These are phyloP conservation scores for Rosa lucieae DNA, from an alignment of 306 rosid species.

Conservation along the genomic window DNA sequence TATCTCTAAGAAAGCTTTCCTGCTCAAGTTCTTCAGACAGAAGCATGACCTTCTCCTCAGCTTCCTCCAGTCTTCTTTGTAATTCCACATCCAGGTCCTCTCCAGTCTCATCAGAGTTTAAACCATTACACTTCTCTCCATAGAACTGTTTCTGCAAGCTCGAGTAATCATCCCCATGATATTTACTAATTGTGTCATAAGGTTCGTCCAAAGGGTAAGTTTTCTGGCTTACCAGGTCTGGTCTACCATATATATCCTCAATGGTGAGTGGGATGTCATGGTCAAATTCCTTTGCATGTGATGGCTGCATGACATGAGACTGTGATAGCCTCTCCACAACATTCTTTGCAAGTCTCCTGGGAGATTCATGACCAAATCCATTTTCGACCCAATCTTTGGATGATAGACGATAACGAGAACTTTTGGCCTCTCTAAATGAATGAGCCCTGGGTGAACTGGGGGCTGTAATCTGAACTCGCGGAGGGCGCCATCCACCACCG, in stretches of 20 bases:
- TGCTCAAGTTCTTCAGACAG: slow-evolving; percentile 66
- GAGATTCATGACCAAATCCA: slow-evolving; percentile 73
- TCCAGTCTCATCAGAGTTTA: slow-evolving; percentile 46
- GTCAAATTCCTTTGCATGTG: slow-evolving; percentile 43
- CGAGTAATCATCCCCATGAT: slow-evolving; percentile 39
- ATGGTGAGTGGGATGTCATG: slow-evolving; percentile 67
- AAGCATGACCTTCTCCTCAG: slow-evolving; percentile 69
- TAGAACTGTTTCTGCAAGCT: slow-evolving; percentile 32
- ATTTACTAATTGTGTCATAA: slow-evolving; percentile 39
- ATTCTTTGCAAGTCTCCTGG: slow-evolving; percentile 78
- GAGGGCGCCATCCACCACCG: slow-evolving; percentile 64
- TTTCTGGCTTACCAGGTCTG: slow-evolving; percentile 44
- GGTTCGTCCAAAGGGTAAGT: slow-evolving; percentile 45
- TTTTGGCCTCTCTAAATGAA: slow-evolving; percentile 73
- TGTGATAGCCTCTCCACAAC: slow-evolving; percentile 87
- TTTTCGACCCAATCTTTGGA: slow-evolving; percentile 69
- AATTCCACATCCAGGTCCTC: slow-evolving; percentile 61
- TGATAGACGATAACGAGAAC: slow-evolving; percentile 39
- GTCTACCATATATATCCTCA: slow-evolving; percentile 67
- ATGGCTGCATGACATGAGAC: slow-evolving; percentile 46
- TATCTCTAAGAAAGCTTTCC: slow-evolving; percentile 55
- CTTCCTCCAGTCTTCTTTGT: slow-evolving; percentile 63
- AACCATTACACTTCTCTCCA: slow-evolving; percentile 31
- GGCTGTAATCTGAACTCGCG: slow-evolving; percentile 62
- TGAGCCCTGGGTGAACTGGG: slow-evolving; percentile 69